Evolutionary conservation across 2,329 filamentous ascomycete species (phyloP).

Genomic region (Bipolaris victoriae): DNA sequence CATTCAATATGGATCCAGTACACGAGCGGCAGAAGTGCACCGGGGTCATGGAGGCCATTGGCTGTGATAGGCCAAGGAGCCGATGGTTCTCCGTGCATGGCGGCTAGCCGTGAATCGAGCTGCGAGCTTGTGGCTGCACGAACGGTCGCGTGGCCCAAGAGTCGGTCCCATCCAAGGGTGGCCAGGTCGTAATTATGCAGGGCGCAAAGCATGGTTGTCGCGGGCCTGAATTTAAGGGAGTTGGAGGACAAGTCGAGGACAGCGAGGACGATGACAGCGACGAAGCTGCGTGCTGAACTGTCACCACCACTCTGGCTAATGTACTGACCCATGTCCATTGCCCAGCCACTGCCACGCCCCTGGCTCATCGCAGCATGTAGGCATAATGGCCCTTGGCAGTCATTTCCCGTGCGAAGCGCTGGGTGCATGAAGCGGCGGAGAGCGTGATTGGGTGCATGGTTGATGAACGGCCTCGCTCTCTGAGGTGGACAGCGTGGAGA

Average conservation of each 20-base stretch:
- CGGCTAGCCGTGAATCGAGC: constrained; percentile 28
- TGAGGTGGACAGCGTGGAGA: constrained; percentile 23
- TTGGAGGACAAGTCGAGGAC: neutral
- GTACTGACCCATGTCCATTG: constrained; percentile 1
- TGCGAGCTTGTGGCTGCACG: constrained; percentile 31
- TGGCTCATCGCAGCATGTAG: neutral
- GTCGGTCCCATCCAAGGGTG: constrained; percentile 15
- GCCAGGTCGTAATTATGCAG: constrained; percentile 16
- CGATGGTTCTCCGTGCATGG: constrained; percentile 31
- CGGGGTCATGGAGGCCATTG: constrained; percentile 21
- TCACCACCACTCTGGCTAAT: constrained; percentile 7
- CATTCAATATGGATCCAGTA: constrained; percentile 23
- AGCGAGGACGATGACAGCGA: neutral
- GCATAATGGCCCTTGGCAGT: constrained; percentile 9
- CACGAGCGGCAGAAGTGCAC: constrained; percentile 30
- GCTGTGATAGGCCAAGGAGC: constrained; percentile 36
- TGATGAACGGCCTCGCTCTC: constrained; percentile 19
- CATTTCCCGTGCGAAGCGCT: constrained; percentile 20
- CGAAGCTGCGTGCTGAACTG: neutral
- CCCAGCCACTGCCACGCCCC: neutral
- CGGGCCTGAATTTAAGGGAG: neutral
- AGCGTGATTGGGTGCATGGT: constrained; percentile 20
- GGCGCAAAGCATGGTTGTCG: constrained; percentile 12
- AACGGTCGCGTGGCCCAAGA: constrained; percentile 25
- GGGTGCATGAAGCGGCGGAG: constrained; percentile 8